Evolutionary conservation across 495 filamentous ascomycete species (phyloP), one percentile per base, ranked within the genome.

Genomic region (Neurospora sp.): DNA sequence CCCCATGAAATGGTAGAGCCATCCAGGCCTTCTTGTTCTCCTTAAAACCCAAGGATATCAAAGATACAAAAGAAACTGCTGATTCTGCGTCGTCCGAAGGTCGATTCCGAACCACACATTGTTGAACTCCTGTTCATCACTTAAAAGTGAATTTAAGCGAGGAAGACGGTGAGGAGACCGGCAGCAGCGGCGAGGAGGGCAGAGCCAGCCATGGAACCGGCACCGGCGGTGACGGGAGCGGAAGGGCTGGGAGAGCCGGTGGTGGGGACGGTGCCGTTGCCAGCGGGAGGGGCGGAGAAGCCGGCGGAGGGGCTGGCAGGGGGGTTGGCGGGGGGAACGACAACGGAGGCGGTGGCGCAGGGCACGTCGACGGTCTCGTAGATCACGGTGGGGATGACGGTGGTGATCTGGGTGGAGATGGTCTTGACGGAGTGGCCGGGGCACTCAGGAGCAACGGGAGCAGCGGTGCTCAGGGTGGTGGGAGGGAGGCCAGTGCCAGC

Each of bases 341-440:
- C 24, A 34, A 17, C 54, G 24, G 54, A 34, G 54, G 54, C 54
- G 76, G 81, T 83, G 39, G 77, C 76, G 80, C 82, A 82, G 72
- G 81, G 78, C 70, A 84, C 74, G 45, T 77, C 78, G 74, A 88
- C 78, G 75, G 85, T 87, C 75, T 81, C 82, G 83, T 86, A 87
- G 84, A 85, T 84, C 80, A 87, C 84, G 75, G 83, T 83, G 74
- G 86, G 85, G 79, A 87, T 80, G 77, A 86, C 83, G 70, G 86
- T 85, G 79, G 82, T 84, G 81, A 80, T 80, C 72, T 81, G 77
- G 74, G 78, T 82, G 70, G 78, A 77, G 79, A 82, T 81, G 76
- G 84, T 82, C 77, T 79, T 79, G 78, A 84, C 80, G 15, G 81
- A 81, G 76, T 71, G 74, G 76, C 75, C 77, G 48, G 80, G 77